phyloP scores from a whole-genome alignment of 176 grass and related monocot species.

The Oryza officinalis region DNA sequence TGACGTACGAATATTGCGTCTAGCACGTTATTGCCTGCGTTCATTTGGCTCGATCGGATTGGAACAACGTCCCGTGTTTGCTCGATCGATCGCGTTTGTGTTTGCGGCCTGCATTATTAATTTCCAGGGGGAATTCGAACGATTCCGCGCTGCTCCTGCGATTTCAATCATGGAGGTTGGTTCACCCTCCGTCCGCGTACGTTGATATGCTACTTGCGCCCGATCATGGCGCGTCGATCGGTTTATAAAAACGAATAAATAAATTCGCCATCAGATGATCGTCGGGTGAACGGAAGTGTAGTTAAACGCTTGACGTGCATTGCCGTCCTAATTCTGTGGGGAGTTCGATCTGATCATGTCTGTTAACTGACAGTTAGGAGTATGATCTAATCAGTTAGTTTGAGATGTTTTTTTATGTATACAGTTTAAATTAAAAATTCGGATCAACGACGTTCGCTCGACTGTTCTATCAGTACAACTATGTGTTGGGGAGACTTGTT shows the following conservation, averaged over 20 bases:
- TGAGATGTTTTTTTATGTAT: not conserved
- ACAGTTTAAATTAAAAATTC: not conserved
- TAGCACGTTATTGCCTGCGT: not conserved
- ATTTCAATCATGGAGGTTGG: slow-evolving; percentile 43
- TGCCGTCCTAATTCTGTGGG: not conserved
- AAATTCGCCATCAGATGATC: not conserved
- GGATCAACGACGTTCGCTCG: not conserved
- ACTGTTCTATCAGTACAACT: slow-evolving; percentile 18
- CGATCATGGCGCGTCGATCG: slow-evolving; percentile 10
- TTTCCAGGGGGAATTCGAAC: not conserved
- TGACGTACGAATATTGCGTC: not conserved
- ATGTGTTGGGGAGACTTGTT: not conserved
- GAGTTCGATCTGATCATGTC: not conserved
- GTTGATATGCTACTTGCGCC: not conserved
- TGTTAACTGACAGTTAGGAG: slow-evolving; percentile 36
- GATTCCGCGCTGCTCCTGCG: not conserved
- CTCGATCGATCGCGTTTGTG: not conserved
- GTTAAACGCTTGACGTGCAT: not conserved
- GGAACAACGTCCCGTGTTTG: not conserved
- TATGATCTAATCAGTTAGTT: not conserved
- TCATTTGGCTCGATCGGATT: not conserved
- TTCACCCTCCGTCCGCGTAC: slow-evolving; percentile 49
- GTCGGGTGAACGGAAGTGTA: not conserved
- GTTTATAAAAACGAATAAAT: not conserved
- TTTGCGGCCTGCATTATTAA: slow-evolving; percentile 6